phyloP scores from a whole-genome alignment of 225 moss, liverwort and hornwort species.

The Lunularia cruciata region DNA sequence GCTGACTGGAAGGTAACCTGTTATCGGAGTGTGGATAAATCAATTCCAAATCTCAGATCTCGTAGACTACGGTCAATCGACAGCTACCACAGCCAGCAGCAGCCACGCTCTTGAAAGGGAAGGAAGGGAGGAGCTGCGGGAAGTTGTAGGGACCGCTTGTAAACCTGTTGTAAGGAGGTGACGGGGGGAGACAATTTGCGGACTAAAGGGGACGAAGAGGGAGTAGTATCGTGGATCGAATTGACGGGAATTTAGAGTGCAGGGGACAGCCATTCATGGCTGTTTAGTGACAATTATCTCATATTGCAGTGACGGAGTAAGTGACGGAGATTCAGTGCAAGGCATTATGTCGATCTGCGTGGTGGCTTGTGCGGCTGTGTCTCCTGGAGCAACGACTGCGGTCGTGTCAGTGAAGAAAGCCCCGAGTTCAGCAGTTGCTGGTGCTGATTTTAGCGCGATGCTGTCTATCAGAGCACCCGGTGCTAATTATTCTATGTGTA shows the following conservation, averaged over 20 bases:
- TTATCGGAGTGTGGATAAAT: too few relatives aligned
- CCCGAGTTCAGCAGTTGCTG: not conserved
- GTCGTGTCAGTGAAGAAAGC: conserved; percentile 4
- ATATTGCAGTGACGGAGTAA: not conserved
- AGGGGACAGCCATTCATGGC: not conserved
- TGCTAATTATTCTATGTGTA: not conserved
- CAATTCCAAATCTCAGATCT: too few relatives aligned
- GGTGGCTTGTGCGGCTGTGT: conserved; percentile 1
- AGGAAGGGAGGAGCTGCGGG: not conserved
- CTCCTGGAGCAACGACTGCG: not conserved
- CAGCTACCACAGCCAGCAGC: too few relatives aligned
- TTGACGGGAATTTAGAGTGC: too few relatives aligned
- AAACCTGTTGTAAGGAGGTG: too few relatives aligned
- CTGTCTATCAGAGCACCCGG: not conserved
- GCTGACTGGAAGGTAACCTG: not conserved
- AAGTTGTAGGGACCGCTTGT: not conserved
- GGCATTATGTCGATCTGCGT: conserved; percentile 1
- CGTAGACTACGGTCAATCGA: too few relatives aligned
- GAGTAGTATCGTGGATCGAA: too few relatives aligned
- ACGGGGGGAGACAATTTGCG: too few relatives aligned
- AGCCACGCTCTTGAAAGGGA: not conserved
- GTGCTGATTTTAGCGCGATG: not conserved
- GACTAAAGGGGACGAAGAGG: too few relatives aligned
- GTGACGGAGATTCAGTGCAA: not conserved
- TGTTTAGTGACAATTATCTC: not conserved